Evolutionary conservation across 164 flowering plant species (phyloP), one percentile per base, ranked within the genome.

Genomic region (Echeveria elegans): DNA sequence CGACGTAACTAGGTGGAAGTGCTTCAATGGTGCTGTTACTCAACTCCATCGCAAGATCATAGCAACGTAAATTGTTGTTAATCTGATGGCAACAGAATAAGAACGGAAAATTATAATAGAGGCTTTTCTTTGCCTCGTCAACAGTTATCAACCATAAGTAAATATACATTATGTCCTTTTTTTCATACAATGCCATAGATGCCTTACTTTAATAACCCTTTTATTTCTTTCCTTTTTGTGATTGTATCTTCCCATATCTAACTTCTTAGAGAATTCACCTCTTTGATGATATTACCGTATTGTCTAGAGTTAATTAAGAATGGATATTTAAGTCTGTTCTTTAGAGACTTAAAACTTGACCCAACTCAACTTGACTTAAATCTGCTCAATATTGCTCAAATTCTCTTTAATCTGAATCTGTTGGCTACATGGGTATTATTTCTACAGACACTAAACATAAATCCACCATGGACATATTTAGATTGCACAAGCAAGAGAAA

Each of bases 21-120:
- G 96, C 88, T 87, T 95, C 99, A 41, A 84, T 67, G 53, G 86
- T 88, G 81, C 92, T 90, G 71, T 75, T 83, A 76, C 92, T 84
- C n/a, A 89, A 83, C 80, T 95, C 99, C 89, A 90, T 78, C 36
- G 99, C 92, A 69, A 92, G 97, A 77, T 92, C 97, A 83, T 95
- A 90, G 75, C 97, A 95, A 68, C 91, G 96, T 11, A 95, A 81
- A 71, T 95, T 95, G 82, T 95, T 95, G 77, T 95, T 95, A 31
- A 95, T 81, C 99, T 95, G 85, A 21, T 37, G 2, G 50, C 41
- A 73, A 40, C 14, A 58, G 45, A 10, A 69, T 31, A 23, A 69
- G 28, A 24, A 37, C 60, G 30, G 21, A 24, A 40, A 14, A 15
- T 66, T 63, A 21, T 31, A 11, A 56, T 14, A 56, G 31, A 28